phyloP scores from a whole-genome alignment of 306 rosid genomes.

The Comarum palustre region DNA sequence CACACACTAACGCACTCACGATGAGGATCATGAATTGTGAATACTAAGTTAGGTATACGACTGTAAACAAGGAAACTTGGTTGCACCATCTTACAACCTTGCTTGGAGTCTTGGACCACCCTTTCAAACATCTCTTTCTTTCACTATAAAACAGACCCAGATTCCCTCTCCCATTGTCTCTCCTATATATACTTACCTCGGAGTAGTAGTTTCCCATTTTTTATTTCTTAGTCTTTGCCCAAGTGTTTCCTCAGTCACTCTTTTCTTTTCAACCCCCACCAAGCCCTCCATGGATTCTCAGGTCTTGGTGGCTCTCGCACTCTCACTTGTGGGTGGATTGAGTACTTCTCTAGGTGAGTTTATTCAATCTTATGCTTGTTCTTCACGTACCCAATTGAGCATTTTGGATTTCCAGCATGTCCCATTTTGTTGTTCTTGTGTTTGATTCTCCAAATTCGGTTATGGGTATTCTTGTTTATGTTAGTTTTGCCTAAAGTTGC shows the following conservation, averaged over 20 bases:
- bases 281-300: slow-evolving; percentile 67
- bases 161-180: slow-evolving; percentile 14
- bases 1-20: too few species aligned
- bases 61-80: neutral
- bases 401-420: neutral
- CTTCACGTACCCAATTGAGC: slow-evolving; percentile 16
- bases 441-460: neutral
- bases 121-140: slow-evolving; percentile 52
- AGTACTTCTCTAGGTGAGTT: slow-evolving; percentile 82
- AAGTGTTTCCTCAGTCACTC: neutral
- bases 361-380: neutral
- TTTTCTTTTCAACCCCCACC: slow-evolving; percentile 7
- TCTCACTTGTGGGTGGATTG: slow-evolving; percentile 84
- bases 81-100: slow-evolving; percentile 10
- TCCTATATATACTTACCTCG: neutral
- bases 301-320: slow-evolving; percentile 80
- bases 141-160: slow-evolving; percentile 1
- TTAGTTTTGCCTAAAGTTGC: neutral
- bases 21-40: neutral
- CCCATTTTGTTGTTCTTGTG: neutral
- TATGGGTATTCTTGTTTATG: neutral
- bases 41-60: slow-evolving; percentile 30
- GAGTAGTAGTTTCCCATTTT: neutral
- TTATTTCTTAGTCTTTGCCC: neutral
- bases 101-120: slow-evolving; percentile 37